phyloP scores from a whole-genome alignment of 768 basidiomycete genomes.

The Leucosporidium creatinivorum region DNA sequence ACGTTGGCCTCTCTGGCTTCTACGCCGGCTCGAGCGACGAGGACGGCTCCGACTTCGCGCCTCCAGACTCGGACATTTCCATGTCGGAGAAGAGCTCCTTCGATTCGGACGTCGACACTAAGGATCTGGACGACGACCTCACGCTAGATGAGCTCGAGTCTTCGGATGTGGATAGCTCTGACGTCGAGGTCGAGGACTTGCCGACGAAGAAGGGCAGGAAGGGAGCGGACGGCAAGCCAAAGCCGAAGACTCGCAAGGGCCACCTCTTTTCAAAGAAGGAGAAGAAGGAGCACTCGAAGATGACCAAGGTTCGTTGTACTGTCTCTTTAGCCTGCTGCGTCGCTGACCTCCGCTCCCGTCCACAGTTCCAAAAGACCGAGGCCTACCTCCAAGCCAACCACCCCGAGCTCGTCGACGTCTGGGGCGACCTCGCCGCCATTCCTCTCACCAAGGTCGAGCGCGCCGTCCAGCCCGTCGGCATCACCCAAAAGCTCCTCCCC shows the following conservation, averaged over 20 bases:
- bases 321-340: constrained; percentile 34
- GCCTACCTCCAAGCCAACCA: constrained; percentile 30
- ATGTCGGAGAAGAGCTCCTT: not conserved
- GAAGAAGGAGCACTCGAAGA: constrained; percentile 49
- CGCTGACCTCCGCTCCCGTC: constrained; percentile 13
- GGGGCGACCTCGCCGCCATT: constrained; percentile 60
- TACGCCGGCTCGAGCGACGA: constrained; percentile 8
- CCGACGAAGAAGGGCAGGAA: constrained; percentile 31
- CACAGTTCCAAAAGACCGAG: constrained; percentile 14
- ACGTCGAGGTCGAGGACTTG: constrained; percentile 30
- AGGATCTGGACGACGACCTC: constrained; percentile 2
- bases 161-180: not conserved
- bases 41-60: constrained; percentile 21
- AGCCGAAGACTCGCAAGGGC: constrained; percentile 43
- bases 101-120: not conserved
- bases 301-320: constrained; percentile 63
- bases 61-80: constrained; percentile 1
- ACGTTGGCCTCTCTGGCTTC: not conserved
- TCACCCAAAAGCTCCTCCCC: constrained; percentile 78
- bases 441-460: constrained; percentile 58
- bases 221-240: constrained; percentile 22
- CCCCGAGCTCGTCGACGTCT: constrained; percentile 21
- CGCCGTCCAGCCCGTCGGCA: constrained; percentile 65
- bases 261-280: constrained; percentile 28
- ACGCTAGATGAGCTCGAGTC: constrained; percentile 4